phyloP scores from a whole-genome alignment of 495 filamentous ascomycete species.

The Aspergillus sparsus region DNA sequence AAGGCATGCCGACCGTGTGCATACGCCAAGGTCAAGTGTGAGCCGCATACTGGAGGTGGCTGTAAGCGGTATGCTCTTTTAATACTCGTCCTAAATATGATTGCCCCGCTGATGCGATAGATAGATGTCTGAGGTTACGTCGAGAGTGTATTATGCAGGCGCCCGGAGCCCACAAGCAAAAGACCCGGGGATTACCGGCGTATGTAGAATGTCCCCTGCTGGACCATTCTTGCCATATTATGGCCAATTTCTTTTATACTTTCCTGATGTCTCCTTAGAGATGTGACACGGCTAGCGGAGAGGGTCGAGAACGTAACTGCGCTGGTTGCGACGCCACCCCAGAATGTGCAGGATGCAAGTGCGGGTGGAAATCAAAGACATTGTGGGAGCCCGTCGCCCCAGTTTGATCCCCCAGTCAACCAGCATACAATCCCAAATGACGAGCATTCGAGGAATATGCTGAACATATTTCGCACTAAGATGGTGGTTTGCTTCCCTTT shows the following conservation, averaged over 20 bases:
- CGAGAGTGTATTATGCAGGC: conserved; percentile 2
- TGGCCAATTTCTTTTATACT: background rate
- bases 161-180: background rate
- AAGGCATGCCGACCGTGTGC: conserved; percentile 5
- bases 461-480: background rate
- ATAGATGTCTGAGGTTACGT: background rate
- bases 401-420: background rate
- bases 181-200: background rate
- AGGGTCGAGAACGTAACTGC: too few species aligned
- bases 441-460: background rate
- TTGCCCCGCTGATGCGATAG: background rate
- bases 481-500: background rate
- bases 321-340: too few species aligned
- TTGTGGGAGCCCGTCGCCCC: background rate
- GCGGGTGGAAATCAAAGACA: too few species aligned
- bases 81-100: background rate
- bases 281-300: too few species aligned
- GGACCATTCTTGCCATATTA: background rate
- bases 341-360: too few species aligned
- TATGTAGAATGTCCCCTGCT: background rate
- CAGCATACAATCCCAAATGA: background rate
- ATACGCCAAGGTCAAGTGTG: conserved; percentile 1
- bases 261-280: too few species aligned
- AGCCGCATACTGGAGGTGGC: background rate
- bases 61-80: background rate